phyloP scores from a whole-genome alignment of 441 rosid genomes.

The Omphalea diandra region DNA sequence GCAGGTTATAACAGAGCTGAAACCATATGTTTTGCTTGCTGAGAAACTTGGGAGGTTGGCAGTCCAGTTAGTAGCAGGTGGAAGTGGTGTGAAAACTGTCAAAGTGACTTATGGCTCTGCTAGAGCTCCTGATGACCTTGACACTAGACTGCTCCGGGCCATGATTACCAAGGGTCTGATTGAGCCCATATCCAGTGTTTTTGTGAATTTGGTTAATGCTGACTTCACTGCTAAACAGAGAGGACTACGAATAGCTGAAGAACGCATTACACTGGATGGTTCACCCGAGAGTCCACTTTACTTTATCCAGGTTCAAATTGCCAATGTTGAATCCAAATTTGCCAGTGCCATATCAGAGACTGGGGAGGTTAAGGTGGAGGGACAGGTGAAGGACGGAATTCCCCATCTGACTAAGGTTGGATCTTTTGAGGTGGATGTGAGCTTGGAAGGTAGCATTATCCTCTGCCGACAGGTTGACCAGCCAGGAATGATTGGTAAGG shows the following conservation, averaged over 20 bases:
- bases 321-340: slow-evolving; percentile 82
- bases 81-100: slow-evolving; percentile 75
- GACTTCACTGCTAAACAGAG: slow-evolving; percentile 96
- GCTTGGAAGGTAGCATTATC: slow-evolving; percentile 87
- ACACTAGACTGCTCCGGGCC: slow-evolving; percentile 92
- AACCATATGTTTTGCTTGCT: slow-evolving; percentile 73
- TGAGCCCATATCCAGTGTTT: slow-evolving; percentile 84
- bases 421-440: slow-evolving; percentile 86
- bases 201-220: slow-evolving; percentile 89
- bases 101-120: slow-evolving; percentile 74
- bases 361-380: slow-evolving; percentile 76
- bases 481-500: slow-evolving; percentile 93
- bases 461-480: slow-evolving; percentile 94
- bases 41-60: slow-evolving; percentile 92
- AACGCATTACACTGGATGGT: slow-evolving; percentile 58
- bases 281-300: slow-evolving; percentile 81
- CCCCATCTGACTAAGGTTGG: slow-evolving; percentile 84
- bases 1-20: slow-evolving; percentile 81
- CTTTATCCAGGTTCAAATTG: slow-evolving; percentile 68
- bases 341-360: slow-evolving; percentile 79
- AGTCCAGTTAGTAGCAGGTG: slow-evolving; percentile 87
- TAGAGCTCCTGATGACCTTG: slow-evolving; percentile 81
- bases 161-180: slow-evolving; percentile 93
- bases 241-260: slow-evolving; percentile 79
- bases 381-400: slow-evolving; percentile 78